A percentile compares a stretch with the other conserved stretches of the same genome.
Conservation (phyloP, 495 filamentous ascomycete species). For the Xylaria longipes region DNA sequence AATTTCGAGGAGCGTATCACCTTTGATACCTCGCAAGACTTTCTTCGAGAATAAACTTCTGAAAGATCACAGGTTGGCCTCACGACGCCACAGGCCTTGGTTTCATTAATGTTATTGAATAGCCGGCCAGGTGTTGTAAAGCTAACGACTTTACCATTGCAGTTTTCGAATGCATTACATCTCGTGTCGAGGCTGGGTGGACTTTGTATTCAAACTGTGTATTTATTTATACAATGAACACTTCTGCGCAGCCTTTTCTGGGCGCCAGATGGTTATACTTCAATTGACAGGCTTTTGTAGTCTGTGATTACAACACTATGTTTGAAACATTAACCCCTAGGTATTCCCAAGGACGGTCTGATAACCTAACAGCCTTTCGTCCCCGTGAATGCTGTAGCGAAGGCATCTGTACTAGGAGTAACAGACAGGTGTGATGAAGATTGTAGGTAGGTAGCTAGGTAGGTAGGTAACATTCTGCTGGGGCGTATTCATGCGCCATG, state of each 20-base stretch:
- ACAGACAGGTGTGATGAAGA: not conserved
- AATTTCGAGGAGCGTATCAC: not conserved
- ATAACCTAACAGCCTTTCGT: not conserved
- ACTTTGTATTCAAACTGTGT: conserved; percentile 4
- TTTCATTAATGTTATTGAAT: not conserved
- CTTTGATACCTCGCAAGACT: not conserved
- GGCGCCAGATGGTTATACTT: not conserved
- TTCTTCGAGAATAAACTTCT: not conserved
- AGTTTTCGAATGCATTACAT: not conserved
- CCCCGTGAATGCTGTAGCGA: not conserved
- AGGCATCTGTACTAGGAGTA: not conserved
- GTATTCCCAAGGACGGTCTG: not conserved
- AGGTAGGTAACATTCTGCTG: not conserved
- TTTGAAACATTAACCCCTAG: not conserved
- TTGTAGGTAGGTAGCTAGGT: not conserved
- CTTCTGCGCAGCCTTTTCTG: not conserved
- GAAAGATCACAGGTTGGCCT: not conserved
- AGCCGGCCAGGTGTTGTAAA: not conserved
- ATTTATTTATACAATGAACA: not conserved
- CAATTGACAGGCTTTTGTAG: not conserved
- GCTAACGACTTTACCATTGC: not conserved
- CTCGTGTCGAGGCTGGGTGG: not conserved
- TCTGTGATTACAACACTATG: too few species aligned
- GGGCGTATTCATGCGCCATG: not conserved
- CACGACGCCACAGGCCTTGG: not conserved